Evolutionary conservation across 306 rosid genomes (phyloP), one percentile per base, ranked within the genome.

Genomic region (Gastrolobium villosum): DNA sequence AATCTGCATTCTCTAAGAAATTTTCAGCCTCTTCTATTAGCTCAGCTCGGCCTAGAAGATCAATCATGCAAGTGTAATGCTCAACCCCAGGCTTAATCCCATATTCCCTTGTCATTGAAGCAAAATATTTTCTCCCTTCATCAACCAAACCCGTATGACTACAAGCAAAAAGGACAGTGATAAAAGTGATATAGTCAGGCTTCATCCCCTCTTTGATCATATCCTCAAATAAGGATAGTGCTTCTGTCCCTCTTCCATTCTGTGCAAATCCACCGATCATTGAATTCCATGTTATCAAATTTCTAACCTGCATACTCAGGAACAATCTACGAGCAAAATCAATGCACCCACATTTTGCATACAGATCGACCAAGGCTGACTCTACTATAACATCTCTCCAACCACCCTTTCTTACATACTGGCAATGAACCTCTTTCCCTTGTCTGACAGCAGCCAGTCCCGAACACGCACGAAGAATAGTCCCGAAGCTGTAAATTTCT

Each of bases 351-450:
- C 97, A 92, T 84, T 94, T 94, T 7, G 99, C 97, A 35, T 94
- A 94, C 4, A 94, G 85, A 79, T 89, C 90, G 52, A 94, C 93
- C 55, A 94, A 75, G n/a, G 98, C 97, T 2, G 98, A 94, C 65
- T 94, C 97, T 30, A 88, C 89, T 56, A 92, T 88, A 46, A 90
- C 89, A 77, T 94, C 92, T 48, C 92, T 80, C 92, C 93, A 90
- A 56, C 94, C 91, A 56, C 94, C 89, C 81, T 85, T 92, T 74
- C 92, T 87, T 69, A 90, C 87, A 72, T 94, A 94, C 64, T 78
- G 91, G 80, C 97, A 92, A 81, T 94, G 97, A 75, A 92, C 88
- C 80, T 94, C 96, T 84, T 94, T 94, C 72, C 98, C 98, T 13
- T 77, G 97, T 36, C 87, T 85, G 10, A 87, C 90, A 28, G 89